Evolutionary conservation across 345 rosid species (phyloP).

Genomic region (Conringia planisiliqua): DNA sequence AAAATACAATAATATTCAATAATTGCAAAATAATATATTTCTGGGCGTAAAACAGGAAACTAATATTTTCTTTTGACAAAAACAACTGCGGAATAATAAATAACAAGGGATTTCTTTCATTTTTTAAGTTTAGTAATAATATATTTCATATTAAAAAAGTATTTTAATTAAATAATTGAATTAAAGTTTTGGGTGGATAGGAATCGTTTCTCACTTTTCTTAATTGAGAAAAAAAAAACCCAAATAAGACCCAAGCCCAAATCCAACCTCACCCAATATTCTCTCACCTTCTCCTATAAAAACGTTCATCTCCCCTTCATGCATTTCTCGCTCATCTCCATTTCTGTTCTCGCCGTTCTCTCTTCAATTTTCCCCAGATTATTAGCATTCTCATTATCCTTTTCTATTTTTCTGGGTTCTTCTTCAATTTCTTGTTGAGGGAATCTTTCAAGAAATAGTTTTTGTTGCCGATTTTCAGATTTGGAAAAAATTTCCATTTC

Average conservation of each 20-base stretch:
- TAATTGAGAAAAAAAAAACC: no score
- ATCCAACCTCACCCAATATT: neutral
- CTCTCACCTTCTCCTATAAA: constrained; percentile 42
- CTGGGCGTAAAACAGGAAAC: no score
- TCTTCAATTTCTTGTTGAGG: neutral
- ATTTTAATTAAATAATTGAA: no score
- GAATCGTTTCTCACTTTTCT: no score
- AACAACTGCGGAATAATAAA: no score
- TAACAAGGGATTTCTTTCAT: no score
- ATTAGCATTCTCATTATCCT: neutral
- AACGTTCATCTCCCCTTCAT: constrained; percentile 31
- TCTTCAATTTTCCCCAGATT: neutral
- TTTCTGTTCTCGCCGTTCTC: neutral
- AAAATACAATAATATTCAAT: no score
- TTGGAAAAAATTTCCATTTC: neutral
- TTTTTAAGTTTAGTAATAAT: no score
- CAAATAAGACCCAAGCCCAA: constrained; percentile 19
- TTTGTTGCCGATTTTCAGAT: constrained; percentile 7
- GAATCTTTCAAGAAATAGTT: constrained; percentile 16
- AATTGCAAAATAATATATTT: no score
- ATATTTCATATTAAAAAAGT: no score
- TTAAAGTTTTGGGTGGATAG: no score
- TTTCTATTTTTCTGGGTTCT: neutral
- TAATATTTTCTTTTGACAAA: no score
- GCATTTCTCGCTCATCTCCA: constrained; percentile 56